Conservation (phyloP, 106 monocot species). For the Alisma plantagoaquatica region DNA sequence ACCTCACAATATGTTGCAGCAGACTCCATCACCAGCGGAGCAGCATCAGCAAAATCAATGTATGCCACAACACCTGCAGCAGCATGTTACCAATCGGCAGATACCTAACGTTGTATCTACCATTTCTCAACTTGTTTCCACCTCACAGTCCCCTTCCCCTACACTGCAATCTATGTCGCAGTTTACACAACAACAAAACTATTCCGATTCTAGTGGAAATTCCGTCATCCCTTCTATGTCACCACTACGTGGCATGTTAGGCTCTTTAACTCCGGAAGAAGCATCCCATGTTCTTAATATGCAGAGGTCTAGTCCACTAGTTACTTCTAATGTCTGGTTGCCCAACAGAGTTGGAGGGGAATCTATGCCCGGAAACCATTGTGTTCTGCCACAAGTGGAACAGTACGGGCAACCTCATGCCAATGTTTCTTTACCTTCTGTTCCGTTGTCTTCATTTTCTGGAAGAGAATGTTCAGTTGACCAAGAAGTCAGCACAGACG, state of each 20-base stretch:
- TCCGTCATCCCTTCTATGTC: constrained; percentile 26
- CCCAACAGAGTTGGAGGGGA: constrained; percentile 58
- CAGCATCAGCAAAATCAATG: constrained; percentile 7
- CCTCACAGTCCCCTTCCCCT: constrained; percentile 28
- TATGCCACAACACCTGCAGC: constrained; percentile 9
- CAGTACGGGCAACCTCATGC: constrained; percentile 20
- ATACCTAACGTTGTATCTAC: constrained; percentile 21
- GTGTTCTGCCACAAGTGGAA: constrained; percentile 16
- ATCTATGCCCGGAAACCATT: constrained; percentile 28
- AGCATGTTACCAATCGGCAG: constrained; percentile 31
- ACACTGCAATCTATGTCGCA: constrained; percentile 19
- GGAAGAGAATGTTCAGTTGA: constrained; percentile 43
- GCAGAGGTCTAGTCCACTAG: constrained; percentile 28
- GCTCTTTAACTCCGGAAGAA: constrained; percentile 63
- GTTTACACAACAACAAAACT: constrained; percentile 40
- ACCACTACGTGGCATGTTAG: constrained; percentile 42
- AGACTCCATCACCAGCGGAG: too few relatives aligned
- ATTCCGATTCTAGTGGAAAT: constrained; percentile 33
- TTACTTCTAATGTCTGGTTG: constrained; percentile 32
- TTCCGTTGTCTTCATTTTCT: constrained; percentile 37
- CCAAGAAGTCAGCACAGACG: constrained; percentile 46
- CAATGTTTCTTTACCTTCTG: constrained; percentile 25
- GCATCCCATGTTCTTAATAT: constrained; percentile 31
- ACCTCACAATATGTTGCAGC: too few relatives aligned
- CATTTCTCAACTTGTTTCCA: constrained; percentile 29